Percentiles rank a stretch among this genome's conserved stretches.
Evolutionary conservation across 225 moss, liverwort and hornwort species (phyloP).

Genomic region (Ulota crispa): DNA sequence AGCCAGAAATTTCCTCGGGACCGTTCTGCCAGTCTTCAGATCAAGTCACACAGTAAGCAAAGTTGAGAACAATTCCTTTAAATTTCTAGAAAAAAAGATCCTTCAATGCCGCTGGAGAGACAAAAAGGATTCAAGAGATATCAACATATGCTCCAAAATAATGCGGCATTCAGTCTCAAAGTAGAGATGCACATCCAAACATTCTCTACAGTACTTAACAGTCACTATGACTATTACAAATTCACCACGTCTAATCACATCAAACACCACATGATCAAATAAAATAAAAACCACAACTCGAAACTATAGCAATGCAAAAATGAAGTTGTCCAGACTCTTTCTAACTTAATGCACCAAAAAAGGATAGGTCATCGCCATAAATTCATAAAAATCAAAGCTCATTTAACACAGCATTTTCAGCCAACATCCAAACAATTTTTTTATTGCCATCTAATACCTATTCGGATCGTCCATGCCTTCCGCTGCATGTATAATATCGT

Average conservation of each 20-base stretch:
- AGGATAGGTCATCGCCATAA: neutral
- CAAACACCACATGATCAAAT: neutral
- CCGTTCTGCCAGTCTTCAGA: constrained; percentile 8
- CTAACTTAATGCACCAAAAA: neutral
- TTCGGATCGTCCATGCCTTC: constrained; percentile 17
- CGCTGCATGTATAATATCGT: constrained; percentile 14
- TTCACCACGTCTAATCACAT: neutral
- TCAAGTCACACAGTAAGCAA: neutral
- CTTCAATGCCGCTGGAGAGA: neutral
- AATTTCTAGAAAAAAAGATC: neutral
- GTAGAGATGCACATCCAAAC: constrained; percentile 1
- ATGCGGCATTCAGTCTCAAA: neutral
- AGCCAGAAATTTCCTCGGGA: neutral
- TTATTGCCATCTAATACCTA: constrained; percentile 15
- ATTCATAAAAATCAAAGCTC: constrained; percentile 6
- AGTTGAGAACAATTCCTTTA: constrained; percentile 4
- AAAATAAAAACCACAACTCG: neutral
- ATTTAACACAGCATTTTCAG: neutral
- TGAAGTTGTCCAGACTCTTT: neutral
- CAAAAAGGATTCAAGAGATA: neutral
- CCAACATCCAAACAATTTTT: neutral
- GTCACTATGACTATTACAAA: constrained; percentile 7
- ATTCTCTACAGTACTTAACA: neutral
- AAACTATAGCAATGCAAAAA: neutral
- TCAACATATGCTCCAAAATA: neutral